Base-by-base conservation (phyloP, 495 filamentous ascomycete genomes). In the Evansstolkia leycettana region DNA sequence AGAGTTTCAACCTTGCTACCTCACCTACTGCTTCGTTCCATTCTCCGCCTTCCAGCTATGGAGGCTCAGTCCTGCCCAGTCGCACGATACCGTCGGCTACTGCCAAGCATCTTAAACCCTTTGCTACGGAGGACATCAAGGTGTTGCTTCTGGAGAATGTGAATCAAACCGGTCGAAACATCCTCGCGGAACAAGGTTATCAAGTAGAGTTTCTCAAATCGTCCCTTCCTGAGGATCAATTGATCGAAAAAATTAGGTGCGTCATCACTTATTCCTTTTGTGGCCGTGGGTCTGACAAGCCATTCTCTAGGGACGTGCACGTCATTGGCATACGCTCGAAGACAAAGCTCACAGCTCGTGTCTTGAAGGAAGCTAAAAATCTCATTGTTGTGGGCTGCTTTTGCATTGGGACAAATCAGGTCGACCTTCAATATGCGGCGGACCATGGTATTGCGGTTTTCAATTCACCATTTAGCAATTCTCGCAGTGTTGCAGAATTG, bases 401-500 rank as follows among this genome's bases (percentile, higher is more conserved):
- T 72, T 99, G 92, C 57, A 99, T 96, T 41, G 92, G 92, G 32
- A 99, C 92, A 35, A 95, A 96, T 67, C 92, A 96, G 54, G 92
- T 99, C 34, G 85, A 99, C 52, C 74, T 95, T 26, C 72, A 87
- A 39, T 92, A 82, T 65, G 90, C 92, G 11, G 87, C 92, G 7
- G 69, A 78, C 33, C 79, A 90, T 52, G 92, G 92, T 34, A 89
- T 95, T 60, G 84, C 86, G 9, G 92, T 99, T 34, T 99, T 99
- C 78, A 99, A 99, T 62, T 95, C 89, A 37, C 92, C 92, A 0
- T 96, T 96, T 56, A 87, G 84, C 62, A 96, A 99, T 61, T 96
- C 90, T 3, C 78, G 92, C 48, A 90, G 82, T 55, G 92, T 99
- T 28, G 92, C 92, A 17, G 92, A 99, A 64, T 68, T 95, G 34